Base-by-base conservation (phyloP, 768 basidiomycete species). In the Zangia roseola region DNA sequence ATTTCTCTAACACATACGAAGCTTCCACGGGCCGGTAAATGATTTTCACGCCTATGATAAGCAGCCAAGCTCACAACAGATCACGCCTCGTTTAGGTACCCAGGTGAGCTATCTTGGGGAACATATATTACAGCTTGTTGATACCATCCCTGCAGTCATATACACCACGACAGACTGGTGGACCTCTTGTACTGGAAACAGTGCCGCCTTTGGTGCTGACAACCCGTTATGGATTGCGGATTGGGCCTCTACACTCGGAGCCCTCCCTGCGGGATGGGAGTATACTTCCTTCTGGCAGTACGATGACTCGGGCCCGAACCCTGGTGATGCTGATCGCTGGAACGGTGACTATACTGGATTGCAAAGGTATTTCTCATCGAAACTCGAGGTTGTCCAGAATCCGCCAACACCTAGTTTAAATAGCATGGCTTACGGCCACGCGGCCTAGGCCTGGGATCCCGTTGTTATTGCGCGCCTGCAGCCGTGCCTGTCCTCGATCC, bases 81-180 rank as follows among this genome's bases (percentile, higher is more conserved):
- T 38, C 40, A 23, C 24, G 5, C 23, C n/a, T 41, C 21, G 20
- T 17, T 44, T 49, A 76, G 78, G 20, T 77, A 68, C 52, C 76
- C 75, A 33, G 65, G 78, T 74, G 25, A 56, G 31, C 6, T 16
- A 20, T 31, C 3, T 14, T 17, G 43, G 28, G 55, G 62, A 26
- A 42, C 33, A n/a, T 8, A 5, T 14, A n/a, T 23, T 14, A 14
- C 4, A n/a, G 6, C n/a, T 40, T 38, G 20, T 17, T 55, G 24
- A 62, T 34, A 10, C 33, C 16, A 28, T 8, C 16, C 4, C 7
- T 35, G 5, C 46, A 78, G 80, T 79, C 35, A 82, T 84, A 47
- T 85, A 85, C 54, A 80, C 80, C 24, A 82, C 79, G 4, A 83
- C 81, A 10, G 70, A 77, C 60, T 86, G 84, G 84, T 87, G 85